A percentile compares a stretch with the other conserved stretches of the same genome.
These are phyloP conservation scores for Leccinum angustisporum DNA, from an alignment of 1,284 basidiomycete genomes.

Conservation along the genomic window DNA sequence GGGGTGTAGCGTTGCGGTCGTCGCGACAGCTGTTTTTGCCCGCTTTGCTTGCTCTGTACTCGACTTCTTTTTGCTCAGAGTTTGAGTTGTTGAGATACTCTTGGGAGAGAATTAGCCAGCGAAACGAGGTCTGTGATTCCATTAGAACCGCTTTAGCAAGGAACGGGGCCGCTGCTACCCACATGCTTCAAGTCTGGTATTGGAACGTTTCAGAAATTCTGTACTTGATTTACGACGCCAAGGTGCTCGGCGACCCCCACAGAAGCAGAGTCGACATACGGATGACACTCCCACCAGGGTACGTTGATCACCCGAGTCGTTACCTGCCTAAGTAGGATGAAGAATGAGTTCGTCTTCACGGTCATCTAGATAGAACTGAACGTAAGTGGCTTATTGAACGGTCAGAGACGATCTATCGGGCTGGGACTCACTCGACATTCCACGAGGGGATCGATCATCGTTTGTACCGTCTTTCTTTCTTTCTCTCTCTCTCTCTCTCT, in stretches of 20 bases:
- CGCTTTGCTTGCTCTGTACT: background rate
- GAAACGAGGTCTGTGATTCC: background rate
- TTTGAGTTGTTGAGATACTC: background rate
- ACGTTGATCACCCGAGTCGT: constrained; percentile 93
- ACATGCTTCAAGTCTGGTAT: constrained; percentile 95
- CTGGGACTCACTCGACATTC: constrained; percentile 70
- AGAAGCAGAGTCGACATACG: background rate
- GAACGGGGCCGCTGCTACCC: constrained; percentile 29
- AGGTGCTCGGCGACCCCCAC: constrained; percentile 50
- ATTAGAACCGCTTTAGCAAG: constrained; percentile 1
- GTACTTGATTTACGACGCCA: constrained; percentile 87
- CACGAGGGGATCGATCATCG: constrained; percentile 83
- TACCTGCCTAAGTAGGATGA: constrained; percentile 94
- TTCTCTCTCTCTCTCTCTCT: too few relatives aligned
- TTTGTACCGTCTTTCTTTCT: constrained; percentile 67
- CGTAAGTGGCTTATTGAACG: background rate
- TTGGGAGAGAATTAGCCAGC: constrained; percentile 52
- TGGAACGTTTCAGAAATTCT: constrained; percentile 89
- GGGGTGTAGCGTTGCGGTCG: background rate
- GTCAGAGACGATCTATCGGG: background rate
- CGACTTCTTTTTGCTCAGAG: background rate
- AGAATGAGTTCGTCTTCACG: constrained; percentile 90
- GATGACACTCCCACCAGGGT: constrained; percentile 53
- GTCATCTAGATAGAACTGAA: constrained; percentile 90
- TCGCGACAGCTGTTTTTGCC: background rate